Percentiles rank a stretch among this genome's conserved stretches.
Conservation (phyloP, 2,329 filamentous ascomycete species). For the Aspergillus sp. region DNA sequence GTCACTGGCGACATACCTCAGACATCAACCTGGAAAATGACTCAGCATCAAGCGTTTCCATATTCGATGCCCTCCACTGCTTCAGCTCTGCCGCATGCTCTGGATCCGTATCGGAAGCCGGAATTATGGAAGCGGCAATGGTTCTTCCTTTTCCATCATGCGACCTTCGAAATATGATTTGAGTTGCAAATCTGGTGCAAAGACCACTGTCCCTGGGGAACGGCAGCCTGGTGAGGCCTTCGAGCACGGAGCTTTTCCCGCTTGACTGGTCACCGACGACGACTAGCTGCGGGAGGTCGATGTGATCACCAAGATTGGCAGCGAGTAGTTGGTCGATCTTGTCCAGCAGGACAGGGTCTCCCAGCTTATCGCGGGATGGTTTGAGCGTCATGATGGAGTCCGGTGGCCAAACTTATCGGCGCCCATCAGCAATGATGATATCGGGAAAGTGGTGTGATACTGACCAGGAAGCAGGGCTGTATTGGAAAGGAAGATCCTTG, state of each 20-base stretch:
- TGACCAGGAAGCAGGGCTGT: not conserved
- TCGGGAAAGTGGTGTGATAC: not conserved
- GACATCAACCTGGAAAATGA: not conserved
- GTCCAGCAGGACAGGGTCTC: slow-evolving; percentile 1
- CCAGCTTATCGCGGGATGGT: not conserved
- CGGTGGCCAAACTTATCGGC: not conserved
- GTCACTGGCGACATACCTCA: not conserved
- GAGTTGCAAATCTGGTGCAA: not conserved
- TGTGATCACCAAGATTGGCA: slow-evolving; percentile 1
- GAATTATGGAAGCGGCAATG: slow-evolving; percentile 1
- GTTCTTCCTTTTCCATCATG: not conserved
- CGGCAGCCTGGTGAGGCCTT: slow-evolving; percentile 3
- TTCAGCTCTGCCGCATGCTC: not conserved
- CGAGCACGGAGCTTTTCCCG: slow-evolving; percentile 24
- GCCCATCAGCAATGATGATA: not conserved
- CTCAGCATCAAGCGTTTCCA: not conserved
- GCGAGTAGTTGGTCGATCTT: slow-evolving; percentile 2
- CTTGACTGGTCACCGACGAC: slow-evolving; percentile 27
- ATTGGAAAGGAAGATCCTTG: not conserved
- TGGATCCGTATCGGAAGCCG: not conserved
- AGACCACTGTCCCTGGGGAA: not conserved
- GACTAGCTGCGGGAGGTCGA: slow-evolving; percentile 17
- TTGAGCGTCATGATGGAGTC: not conserved
- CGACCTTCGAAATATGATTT: not conserved
- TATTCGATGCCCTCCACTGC: not conserved